Evolutionary conservation across 768 basidiomycete genomes (phyloP).

Genomic region (Trametes cinnabarina): DNA sequence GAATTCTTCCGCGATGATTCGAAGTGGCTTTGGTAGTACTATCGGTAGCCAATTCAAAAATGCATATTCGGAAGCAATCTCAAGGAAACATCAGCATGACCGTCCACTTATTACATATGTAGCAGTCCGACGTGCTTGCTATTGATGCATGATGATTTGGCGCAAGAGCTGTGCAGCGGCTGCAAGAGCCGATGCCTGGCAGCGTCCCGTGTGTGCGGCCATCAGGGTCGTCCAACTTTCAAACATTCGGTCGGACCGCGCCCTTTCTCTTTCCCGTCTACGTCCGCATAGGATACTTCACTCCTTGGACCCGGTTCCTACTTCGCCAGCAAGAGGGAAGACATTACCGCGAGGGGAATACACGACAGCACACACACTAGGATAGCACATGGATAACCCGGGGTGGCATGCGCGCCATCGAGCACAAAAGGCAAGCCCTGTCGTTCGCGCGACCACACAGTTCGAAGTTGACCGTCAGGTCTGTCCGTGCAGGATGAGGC

Average conservation of each 20-base stretch:
- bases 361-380: not conserved
- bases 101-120: too few species aligned
- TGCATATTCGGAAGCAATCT: too few species aligned
- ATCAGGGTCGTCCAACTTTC: not conserved
- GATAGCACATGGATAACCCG: slow-evolving; percentile 59
- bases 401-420: slow-evolving; percentile 74
- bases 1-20: not conserved
- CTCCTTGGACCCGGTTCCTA: not conserved
- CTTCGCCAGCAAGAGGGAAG: not conserved
- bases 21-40: too few species aligned
- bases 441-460: slow-evolving; percentile 23
- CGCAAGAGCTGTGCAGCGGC: not conserved
- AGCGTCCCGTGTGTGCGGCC: not conserved
- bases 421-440: slow-evolving; percentile 49
- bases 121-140: too few species aligned
- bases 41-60: too few species aligned
- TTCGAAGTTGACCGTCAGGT: slow-evolving; percentile 18
- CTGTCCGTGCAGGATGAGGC: slow-evolving; percentile 24
- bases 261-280: not conserved
- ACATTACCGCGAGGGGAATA: not conserved
- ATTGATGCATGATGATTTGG: not conserved
- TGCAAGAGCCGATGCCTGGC: not conserved
- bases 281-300: not conserved
- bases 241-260: not conserved
- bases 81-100: too few species aligned